Conservation (phyloP, 805 yeast species). For the Wickerhamomyces mucosus region DNA sequence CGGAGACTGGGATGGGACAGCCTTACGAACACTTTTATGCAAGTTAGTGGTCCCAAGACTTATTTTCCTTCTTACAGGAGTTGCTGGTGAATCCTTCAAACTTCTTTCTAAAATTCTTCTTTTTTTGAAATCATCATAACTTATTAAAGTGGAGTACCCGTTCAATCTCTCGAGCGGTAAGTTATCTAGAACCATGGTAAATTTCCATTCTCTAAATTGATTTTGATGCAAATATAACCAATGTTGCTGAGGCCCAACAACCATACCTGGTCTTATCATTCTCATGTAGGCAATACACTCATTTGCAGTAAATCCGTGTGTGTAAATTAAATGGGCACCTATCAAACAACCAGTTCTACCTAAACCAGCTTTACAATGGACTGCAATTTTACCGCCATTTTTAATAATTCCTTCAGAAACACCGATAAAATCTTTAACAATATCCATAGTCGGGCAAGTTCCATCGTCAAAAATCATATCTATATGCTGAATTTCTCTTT, state of each 20-base stretch:
- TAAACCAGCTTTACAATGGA: constrained; percentile 97
- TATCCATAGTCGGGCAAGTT: constrained; percentile 92
- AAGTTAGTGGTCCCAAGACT: constrained; percentile 60
- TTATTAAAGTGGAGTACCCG: constrained; percentile 53
- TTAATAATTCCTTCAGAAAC: constrained; percentile 86
- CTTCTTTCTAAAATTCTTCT: constrained; percentile 29
- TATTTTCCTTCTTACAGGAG: constrained; percentile 67
- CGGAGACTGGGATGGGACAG: constrained; percentile 88
- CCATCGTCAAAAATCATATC: constrained; percentile 98
- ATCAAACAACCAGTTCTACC: constrained; percentile 97
- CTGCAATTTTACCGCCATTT: constrained; percentile 89
- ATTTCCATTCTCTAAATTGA: constrained; percentile 94
- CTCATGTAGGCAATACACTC: constrained; percentile 97
- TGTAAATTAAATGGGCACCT: constrained; percentile 93
- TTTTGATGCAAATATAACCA: constrained; percentile 95
- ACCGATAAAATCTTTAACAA: constrained; percentile 86
- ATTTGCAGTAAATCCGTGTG: constrained; percentile 93
- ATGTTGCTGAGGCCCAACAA: constrained; percentile 99
- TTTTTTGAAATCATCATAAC: constrained; percentile 51
- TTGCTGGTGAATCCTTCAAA: constrained; percentile 39
- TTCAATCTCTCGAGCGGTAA: constrained; percentile 58
- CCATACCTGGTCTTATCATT: constrained; percentile 97
- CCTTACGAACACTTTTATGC: constrained; percentile 54
- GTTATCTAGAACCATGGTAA: constrained; percentile 74
- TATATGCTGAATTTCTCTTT: constrained; percentile 75